Evolutionary conservation across 805 yeast species (phyloP).

Genomic region (Candida nitratophila): DNA sequence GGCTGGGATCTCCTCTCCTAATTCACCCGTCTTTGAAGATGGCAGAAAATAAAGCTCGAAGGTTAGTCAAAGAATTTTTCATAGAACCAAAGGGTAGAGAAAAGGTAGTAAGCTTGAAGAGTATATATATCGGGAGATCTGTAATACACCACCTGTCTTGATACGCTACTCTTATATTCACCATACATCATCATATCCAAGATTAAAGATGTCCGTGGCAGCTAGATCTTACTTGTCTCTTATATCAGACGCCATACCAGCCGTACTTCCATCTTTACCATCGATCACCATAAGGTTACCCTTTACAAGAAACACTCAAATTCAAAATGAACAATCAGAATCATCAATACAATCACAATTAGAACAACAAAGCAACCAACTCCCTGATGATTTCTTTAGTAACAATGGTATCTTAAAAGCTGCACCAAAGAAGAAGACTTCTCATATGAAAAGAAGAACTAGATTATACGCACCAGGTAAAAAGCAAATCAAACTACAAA

Average conservation of each 20-base stretch:
- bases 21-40: no score
- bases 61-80: no score
- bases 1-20: no score
- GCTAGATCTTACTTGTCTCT: background rate
- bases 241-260: background rate
- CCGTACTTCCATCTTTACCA: constrained; percentile 4
- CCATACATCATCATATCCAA: no score
- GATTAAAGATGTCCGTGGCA: background rate
- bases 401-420: constrained; percentile 78
- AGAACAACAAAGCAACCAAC: background rate
- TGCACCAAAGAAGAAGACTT: constrained; percentile 89
- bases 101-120: no score
- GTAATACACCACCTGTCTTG: no score
- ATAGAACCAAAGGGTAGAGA: no score
- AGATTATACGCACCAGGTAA: constrained; percentile 77
- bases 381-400: constrained; percentile 25
- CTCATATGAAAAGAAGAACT: constrained; percentile 80
- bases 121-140: no score
- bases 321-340: background rate
- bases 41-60: no score
- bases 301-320: background rate
- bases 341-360: background rate
- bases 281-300: constrained; percentile 12
- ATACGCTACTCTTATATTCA: no score
- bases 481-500: constrained; percentile 70